These are phyloP conservation scores for Catunica adiposa DNA, from an alignment of 2,329 filamentous ascomycete genomes.

Conservation along the genomic window DNA sequence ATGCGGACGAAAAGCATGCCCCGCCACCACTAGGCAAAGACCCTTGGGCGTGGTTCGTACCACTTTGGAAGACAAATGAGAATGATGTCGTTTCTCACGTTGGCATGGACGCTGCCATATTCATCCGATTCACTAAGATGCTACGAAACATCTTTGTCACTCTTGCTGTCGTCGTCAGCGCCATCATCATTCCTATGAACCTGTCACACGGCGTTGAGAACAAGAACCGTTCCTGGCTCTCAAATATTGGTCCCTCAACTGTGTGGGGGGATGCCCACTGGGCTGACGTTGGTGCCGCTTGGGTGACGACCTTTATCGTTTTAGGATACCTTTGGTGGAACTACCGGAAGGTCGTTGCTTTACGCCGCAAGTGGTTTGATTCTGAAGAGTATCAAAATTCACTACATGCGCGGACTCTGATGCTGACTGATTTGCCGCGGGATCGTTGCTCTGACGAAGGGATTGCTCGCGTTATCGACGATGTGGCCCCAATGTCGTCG, in stretches of 20 bases:
- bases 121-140: constrained; percentile 80
- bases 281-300: constrained; percentile 43
- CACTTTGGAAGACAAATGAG: constrained; percentile 64
- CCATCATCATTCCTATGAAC: constrained; percentile 70
- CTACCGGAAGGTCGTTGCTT: constrained; percentile 53
- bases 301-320: constrained; percentile 56
- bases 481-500: constrained; percentile 60
- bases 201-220: constrained; percentile 24
- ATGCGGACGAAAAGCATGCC: constrained; percentile 77
- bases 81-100: constrained; percentile 61
- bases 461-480: constrained; percentile 66
- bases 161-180: constrained; percentile 55
- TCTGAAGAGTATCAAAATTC: constrained; percentile 77
- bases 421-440: constrained; percentile 60
- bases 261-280: constrained; percentile 38
- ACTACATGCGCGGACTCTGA: constrained; percentile 57
- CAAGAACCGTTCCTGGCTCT: constrained; percentile 30
- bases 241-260: constrained; percentile 42
- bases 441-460: constrained; percentile 71
- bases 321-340: constrained; percentile 79
- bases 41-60: constrained; percentile 73
- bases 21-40: constrained; percentile 75
- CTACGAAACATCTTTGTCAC: constrained; percentile 74
- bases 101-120: constrained; percentile 80
- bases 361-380: constrained; percentile 68